Evolutionary conservation across 2,329 filamentous ascomycete genomes (phyloP), one percentile per base, ranked within the genome.

Genomic region (Talaromyces sp.): DNA sequence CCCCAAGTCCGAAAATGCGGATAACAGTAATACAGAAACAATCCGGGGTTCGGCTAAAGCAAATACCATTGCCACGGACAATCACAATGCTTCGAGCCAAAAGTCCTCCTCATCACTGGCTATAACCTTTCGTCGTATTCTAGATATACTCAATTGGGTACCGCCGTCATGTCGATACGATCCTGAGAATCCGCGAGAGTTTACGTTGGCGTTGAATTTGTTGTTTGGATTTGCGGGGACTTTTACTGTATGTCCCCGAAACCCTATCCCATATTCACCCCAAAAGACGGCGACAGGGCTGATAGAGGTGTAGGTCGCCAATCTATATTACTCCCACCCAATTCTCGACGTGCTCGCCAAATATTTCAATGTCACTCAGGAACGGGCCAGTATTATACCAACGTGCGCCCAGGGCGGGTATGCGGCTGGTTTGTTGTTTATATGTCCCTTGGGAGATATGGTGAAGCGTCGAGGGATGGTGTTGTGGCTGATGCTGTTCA

Each of bases 361-460:
- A 9, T 87, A 89, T 16, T 93, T 95, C 70, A 70, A 82, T 60
- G 87, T 93, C 55, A 82, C 81, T 8, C 88, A 91, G 69, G 89
- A 91, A 69, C 80, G 83, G 60, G 86, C 90, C 0, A 80, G 84
- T 3, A 75, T 85, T 44, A 86, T 93, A 25, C 89, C 91, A 1
- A 93, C 91, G 0, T 77, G 92, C 48, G 86, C 90, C 74, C 91
- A 95, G 73, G 88, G 89, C 1, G 91, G 91, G 1, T 95, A 95
- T 74, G 90, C 90, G 0, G 81, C 80, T 0, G 90, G 91, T 0
- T 72, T 95, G 21, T 75, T 93, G 16, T 86, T 93, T 65, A 77
- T 95, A 9, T 91, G 90, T 69, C 91, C 91, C 0, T 73, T 93
- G 1, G 91, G 90, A 0, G 91, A 95, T 67, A 68, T 86, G 44